A percentile compares a stretch with the other conserved stretches of the same genome.
These are phyloP conservation scores for Fusarium paranaense DNA, from an alignment of 2,329 filamentous ascomycete species.

Conservation along the genomic window DNA sequence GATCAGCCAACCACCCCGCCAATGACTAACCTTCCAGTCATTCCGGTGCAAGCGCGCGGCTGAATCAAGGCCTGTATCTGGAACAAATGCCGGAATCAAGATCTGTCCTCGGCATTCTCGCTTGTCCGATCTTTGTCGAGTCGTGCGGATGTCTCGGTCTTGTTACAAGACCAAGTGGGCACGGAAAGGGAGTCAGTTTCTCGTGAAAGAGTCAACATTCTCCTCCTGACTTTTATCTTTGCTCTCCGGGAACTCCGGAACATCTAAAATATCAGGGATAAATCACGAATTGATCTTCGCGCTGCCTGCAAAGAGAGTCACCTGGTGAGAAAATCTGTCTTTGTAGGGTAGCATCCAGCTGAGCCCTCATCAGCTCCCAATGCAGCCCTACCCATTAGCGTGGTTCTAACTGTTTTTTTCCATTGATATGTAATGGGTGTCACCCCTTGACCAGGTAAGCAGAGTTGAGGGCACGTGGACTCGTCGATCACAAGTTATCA, in stretches of 20 bases:
- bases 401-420: background rate
- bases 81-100: slow-evolving; percentile 19
- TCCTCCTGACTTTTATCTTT: background rate
- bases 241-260: slow-evolving; percentile 12
- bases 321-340: slow-evolving; percentile 1
- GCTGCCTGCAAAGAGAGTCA: slow-evolving; percentile 3
- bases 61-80: slow-evolving; percentile 7
- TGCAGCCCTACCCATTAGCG: slow-evolving; percentile 19
- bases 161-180: background rate
- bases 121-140: background rate
- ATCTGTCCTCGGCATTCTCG: slow-evolving; percentile 19
- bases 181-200: background rate
- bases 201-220: background rate
- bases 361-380: slow-evolving; percentile 10
- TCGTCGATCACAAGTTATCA: background rate
- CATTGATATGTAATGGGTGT: background rate
- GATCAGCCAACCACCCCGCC: background rate
- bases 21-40: background rate
- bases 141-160: slow-evolving; percentile 6
- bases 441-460: background rate
- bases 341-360: slow-evolving; percentile 18
- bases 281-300: slow-evolving; percentile 3
- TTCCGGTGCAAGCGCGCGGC: slow-evolving; percentile 26
- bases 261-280: background rate
- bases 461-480: background rate